These are phyloP conservation scores for Didymosphaeria variabile DNA, from an alignment of 2,329 filamentous ascomycete genomes.

Conservation along the genomic window DNA sequence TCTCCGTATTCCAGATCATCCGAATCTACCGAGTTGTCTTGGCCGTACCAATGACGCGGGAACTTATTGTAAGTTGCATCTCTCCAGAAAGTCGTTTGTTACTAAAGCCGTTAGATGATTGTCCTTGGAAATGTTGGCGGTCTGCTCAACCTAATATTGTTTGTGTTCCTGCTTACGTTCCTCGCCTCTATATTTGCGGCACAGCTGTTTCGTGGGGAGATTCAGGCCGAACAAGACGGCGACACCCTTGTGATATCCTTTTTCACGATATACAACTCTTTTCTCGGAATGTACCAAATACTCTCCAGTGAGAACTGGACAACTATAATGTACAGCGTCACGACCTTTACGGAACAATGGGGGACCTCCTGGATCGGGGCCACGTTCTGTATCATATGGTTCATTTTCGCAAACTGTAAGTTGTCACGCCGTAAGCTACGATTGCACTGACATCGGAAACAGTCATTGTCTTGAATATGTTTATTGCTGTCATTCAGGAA, in stretches of 20 bases:
- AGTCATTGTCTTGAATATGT: conserved; percentile 97
- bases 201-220: conserved; percentile 89
- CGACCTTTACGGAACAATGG: conserved; percentile 69
- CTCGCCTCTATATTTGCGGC: conserved; percentile 91
- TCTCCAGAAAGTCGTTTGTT: not conserved
- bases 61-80: conserved; percentile 71
- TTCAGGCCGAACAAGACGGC: conserved; percentile 69
- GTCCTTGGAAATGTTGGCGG: conserved; percentile 92
- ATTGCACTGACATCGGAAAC: not conserved
- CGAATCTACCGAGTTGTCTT: conserved; percentile 91
- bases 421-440: not conserved
- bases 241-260: conserved; percentile 78
- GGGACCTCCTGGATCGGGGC: conserved; percentile 93
- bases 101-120: conserved; percentile 59
- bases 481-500: conserved; percentile 99
- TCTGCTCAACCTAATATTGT: conserved; percentile 93
- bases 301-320: conserved; percentile 98
- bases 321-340: conserved; percentile 81
- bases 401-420: conserved; percentile 82
- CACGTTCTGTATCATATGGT: conserved; percentile 92
- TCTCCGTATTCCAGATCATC: conserved; percentile 92
- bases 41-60: conserved; percentile 84
- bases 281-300: conserved; percentile 97
- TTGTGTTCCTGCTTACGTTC: conserved; percentile 95
- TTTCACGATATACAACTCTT: conserved; percentile 91